Base-by-base conservation (phyloP, 441 rosid genomes). In the Arabidopsis hybrid region DNA sequence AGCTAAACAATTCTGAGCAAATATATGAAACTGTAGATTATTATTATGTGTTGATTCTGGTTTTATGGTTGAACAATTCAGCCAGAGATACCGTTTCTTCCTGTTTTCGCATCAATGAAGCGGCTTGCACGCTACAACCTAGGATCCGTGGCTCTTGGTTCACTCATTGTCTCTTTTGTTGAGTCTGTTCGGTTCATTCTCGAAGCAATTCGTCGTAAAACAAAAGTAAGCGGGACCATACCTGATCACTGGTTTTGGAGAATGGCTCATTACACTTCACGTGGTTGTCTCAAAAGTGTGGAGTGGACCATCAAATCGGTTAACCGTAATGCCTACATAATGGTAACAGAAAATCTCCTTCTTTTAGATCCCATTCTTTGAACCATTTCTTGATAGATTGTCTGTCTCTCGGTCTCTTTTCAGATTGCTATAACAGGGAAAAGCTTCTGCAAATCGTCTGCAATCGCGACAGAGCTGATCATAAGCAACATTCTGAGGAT, bases 121-220 rank as follows among this genome's bases (percentile, higher is more conserved):
- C 85, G 91, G 82, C 90, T 95, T 55, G 76, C 88, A 14, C 86
- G 91, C 7, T 95, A 91, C 84, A 93, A 87, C 85, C 84, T 95
- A 58, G 99, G 99, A 26, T 95, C 99, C 4, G 86, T 95, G 56
- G 99, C 96, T 62, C 94, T 95, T 64, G 98, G 99, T 61, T 95
- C 99, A 58, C 85, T 95, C 60, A 75, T 89, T 46, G 93, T 91
- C 16, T 88, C 96, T 32, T 90, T 93, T 78, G 96, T 95, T 80
- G 99, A 90, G 83, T 91, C 99, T 47, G 78, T 95, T 75, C 91
- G 93, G 78, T 89, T 93, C 73, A 89, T 95, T 51, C 97, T 95
- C 0, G 97, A 95, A 79, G 87, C 93, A 18, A 78, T 90, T 78
- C 92, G 97, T 62, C 95, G 94, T 31, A 90, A 62, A 78, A 74